Evolutionary conservation across 176 grass and related monocot species (phyloP).

Genomic region (Carex myosuroides): DNA sequence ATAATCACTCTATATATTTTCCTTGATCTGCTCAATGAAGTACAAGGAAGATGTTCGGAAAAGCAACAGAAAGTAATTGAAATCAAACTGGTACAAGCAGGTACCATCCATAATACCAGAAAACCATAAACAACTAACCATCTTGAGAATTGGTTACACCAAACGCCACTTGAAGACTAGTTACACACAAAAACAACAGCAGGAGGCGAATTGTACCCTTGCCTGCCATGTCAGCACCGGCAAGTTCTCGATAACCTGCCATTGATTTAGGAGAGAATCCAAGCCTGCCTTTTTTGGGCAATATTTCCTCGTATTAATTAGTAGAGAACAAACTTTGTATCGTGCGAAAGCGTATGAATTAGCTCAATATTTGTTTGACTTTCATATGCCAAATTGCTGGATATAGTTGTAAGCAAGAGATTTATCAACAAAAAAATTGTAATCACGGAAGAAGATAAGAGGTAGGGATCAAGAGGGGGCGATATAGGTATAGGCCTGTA

Average conservation of each 20-base stretch:
- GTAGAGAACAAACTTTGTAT: neutral
- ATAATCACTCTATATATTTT: neutral
- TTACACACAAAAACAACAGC: conserved; percentile 43
- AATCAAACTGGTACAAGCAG: neutral
- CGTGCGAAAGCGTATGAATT: neutral
- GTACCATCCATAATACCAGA: neutral
- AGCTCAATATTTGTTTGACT: neutral
- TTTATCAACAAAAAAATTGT: no score
- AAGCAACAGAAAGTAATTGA: conserved; percentile 18
- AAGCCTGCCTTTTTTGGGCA: neutral
- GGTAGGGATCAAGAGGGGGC: neutral
- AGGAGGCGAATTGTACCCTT: conserved; percentile 33
- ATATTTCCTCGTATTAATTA: neutral
- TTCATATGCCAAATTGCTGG: conserved; percentile 1
- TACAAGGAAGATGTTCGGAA: neutral
- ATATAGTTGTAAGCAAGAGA: neutral
- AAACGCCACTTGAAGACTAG: conserved; percentile 25
- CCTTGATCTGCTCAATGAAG: neutral
- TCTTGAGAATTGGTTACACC: conserved; percentile 57
- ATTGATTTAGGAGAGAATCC: neutral
- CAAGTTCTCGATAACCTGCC: neutral
- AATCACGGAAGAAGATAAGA: neutral
- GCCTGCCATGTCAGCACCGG: neutral
- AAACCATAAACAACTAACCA: conserved; percentile 38
- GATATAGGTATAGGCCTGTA: neutral